phyloP scores from a whole-genome alignment of 2,329 filamentous ascomycete genomes.

The Orbilia oligospora region DNA sequence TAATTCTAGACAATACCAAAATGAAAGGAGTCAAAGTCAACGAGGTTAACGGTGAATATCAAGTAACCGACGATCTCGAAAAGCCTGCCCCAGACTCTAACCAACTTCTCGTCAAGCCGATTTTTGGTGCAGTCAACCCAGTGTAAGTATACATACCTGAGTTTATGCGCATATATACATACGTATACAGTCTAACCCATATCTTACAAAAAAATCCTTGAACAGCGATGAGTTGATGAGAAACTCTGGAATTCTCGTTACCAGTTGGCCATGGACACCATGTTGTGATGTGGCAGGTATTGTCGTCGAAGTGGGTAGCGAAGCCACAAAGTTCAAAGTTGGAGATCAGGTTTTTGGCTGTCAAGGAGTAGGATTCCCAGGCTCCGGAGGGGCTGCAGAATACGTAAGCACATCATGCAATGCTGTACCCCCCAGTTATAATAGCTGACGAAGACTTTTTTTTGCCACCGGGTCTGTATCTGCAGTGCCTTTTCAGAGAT shows the following conservation, averaged over 20 bases:
- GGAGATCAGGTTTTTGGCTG: slow-evolving; percentile 52
- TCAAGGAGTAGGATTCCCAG: slow-evolving; percentile 49
- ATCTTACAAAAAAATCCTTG: not conserved
- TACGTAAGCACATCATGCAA: slow-evolving; percentile 53
- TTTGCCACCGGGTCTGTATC: slow-evolving; percentile 56
- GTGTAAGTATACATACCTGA: slow-evolving; percentile 27
- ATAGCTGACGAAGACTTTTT: not conserved
- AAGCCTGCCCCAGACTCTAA: slow-evolving; percentile 26
- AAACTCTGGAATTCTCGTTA: slow-evolving; percentile 37
- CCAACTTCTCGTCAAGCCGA: slow-evolving; percentile 51
- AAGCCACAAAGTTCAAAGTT: slow-evolving; percentile 42
- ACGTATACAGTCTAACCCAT: no score
- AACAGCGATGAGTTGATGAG: slow-evolving; percentile 53
- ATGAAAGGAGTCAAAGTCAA: slow-evolving; percentile 55
- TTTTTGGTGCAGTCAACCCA: slow-evolving; percentile 51
- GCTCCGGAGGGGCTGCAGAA: slow-evolving; percentile 58
- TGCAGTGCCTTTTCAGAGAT: slow-evolving; percentile 38
- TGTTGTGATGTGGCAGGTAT: slow-evolving; percentile 47
- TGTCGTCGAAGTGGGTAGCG: slow-evolving; percentile 45
- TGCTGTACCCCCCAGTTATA: no score
- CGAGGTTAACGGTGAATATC: slow-evolving; percentile 29
- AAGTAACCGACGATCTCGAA: slow-evolving; percentile 38
- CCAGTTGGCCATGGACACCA: slow-evolving; percentile 49
- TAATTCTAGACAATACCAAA: slow-evolving; percentile 15
- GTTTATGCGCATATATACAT: no score